Base-by-base conservation (phyloP, 768 basidiomycete genomes). In the Podaxis mareebaensis region DNA sequence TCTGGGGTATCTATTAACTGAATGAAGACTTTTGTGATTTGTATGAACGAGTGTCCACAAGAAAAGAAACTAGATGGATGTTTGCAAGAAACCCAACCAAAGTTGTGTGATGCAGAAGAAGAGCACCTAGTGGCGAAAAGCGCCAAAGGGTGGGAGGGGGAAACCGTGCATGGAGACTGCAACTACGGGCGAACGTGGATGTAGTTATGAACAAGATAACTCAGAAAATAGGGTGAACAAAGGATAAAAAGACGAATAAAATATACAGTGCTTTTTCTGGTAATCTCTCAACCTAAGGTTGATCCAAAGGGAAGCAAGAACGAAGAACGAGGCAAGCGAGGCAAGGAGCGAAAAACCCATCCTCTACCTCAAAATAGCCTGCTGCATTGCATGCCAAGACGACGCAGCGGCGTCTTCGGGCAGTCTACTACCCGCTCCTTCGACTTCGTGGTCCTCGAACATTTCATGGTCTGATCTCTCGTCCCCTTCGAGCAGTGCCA, bases 401-500 rank as follows among this genome's bases (percentile, higher is more conserved):
- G n/a, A 55, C 12, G 56, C 40, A 40, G 42, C 22, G 44, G 26
- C 60, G 11, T 33, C 42, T 20, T 56, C 49, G 12, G 17, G n/a
- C 17, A 38, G 13, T 44, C 40, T 33, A 33, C 33, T 33, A 33
- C 33, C 8, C 10, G 33, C 42, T 2, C 24, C 39, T 12, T 42
- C 59, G 24, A 7, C 28, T 30, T 53, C 53, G 28, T 44, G 53
- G 2, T 62, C 61, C 20, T 62, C 61, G 30, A 62, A 62, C 28
- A 62, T 77, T 66, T 85, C 83, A 24, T 73, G 70, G 67, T 90
- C 87, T 10, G 86, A 88, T 62, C 84, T 77, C 64, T 93, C 89
- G 33, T 88, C 85, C n/a, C 88, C 85, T 58, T 91, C 93, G 30
- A 98, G 79, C 26, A 99, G 79, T 17, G 94, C 95, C 11, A 95